Conservation (phyloP, 2,329 filamentous ascomycete species). For the Pyrenophora teres region DNA sequence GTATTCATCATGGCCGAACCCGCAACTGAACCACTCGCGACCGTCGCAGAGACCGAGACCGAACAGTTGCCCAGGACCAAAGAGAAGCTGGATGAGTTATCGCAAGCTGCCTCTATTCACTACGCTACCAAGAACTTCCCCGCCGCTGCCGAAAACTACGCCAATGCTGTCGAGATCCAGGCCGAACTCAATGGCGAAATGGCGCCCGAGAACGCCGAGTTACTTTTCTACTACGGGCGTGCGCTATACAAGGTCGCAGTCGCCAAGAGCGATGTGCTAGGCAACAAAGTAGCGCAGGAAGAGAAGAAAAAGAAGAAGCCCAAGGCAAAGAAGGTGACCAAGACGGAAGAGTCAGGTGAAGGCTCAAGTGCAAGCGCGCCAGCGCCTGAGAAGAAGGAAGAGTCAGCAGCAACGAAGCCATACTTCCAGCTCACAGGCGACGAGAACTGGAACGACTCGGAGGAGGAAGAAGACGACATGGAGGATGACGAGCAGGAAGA, state of each 20-base stretch:
- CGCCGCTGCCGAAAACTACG: conserved; percentile 84
- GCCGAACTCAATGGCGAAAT: conserved; percentile 91
- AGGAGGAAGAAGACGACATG: conserved; percentile 70
- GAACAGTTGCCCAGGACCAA: conserved; percentile 50
- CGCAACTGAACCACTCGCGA: conserved; percentile 23
- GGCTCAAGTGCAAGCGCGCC: conserved; percentile 30
- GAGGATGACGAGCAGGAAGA: conserved; percentile 55
- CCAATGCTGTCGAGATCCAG: conserved; percentile 86
- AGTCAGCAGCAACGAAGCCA: conserved; percentile 66
- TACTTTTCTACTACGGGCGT: conserved; percentile 92
- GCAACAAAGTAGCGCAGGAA: conserved; percentile 71
- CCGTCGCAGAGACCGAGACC: conserved; percentile 26
- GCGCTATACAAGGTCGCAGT: conserved; percentile 93
- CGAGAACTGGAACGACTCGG: conserved; percentile 81
- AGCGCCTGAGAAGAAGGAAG: conserved; percentile 52
- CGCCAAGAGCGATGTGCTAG: conserved; percentile 91
- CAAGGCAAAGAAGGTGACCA: conserved; percentile 54
- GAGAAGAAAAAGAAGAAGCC: conserved; percentile 60
- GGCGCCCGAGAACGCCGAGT: conserved; percentile 85
- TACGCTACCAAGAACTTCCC: conserved; percentile 90
- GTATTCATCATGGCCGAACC: conserved; percentile 32
- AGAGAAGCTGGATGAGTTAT: conserved; percentile 75
- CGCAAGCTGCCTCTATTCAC: conserved; percentile 78
- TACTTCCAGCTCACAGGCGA: conserved; percentile 93
- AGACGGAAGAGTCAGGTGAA: conserved; percentile 43